Evolutionary conservation across 176 grass and related monocot species (phyloP), one percentile per base, ranked within the genome.

Genomic region (Carex pumila): DNA sequence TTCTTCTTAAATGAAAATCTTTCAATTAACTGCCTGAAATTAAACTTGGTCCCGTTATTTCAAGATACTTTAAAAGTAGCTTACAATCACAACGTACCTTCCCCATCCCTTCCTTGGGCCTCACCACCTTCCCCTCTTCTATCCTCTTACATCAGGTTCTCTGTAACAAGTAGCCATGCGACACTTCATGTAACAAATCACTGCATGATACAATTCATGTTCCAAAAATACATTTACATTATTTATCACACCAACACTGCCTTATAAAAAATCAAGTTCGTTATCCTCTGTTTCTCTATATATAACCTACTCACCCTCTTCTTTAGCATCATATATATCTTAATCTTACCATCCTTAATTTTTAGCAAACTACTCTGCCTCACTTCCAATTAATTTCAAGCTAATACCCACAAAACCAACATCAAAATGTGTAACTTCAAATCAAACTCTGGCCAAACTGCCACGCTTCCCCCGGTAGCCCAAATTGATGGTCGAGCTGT

Each of bases 401-500:
- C n/a, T 25, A 52, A 19, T 22, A 73, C 64, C 10, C 14, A 9
- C 15, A 77, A 37, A 63, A 56, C 12, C 30, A 29, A 32, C 12
- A 21, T 11, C 85, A 94, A 6, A 58, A 98, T 94, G 95, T 98
- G 92, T 83, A 98, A 90, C 70, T 93, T 88, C 79, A 98, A 94
- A 82, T 81, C 94, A 81, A 93, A 98, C 75, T 89, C 92, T 2
- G 80, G 81, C 62, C 85, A 71, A 39, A 66, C 71, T 1, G 86
- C 61, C 4, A 29, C 41, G 0, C 52, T 77, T 0, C 50, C 72
- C 0, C 80, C 80, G 3, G 36, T 82, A 10, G 80, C 61, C 12
- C 86, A 98, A 83, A 98, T 98, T 73, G 89, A 90, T 66, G 95
- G 92, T 15, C 88, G 95, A 50, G 86, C 92, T 29, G 95, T 98